Base-by-base conservation (phyloP, 1,139 yeast genomes). In the Sugiyamaella pinicola region DNA sequence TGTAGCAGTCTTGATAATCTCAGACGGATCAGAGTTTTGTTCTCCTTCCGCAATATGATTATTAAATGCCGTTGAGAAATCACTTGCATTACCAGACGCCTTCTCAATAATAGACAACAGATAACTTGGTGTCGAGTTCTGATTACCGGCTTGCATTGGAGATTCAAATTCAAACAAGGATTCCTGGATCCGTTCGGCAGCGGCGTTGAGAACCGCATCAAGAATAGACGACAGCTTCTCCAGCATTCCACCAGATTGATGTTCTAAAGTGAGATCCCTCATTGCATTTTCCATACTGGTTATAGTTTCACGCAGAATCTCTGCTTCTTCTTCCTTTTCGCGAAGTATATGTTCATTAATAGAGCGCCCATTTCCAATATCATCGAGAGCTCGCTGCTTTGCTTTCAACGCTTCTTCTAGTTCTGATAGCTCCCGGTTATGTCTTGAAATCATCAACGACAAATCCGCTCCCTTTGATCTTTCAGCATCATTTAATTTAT, bases 111-210 rank as follows among this genome's bases (percentile, higher is more conserved):
- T 74, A 0, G 95, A 84, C 42, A 84, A 74, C 37, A 87, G 71
- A 64, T 82, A 85, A 62, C 81, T 85, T 1, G 96, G 89, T 0
- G 95, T 81, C 1, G 95, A 78, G 65, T 84, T 83, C 61, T 84
- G 82, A 64, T 87, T 87, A 53, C 95, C 95, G 15, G 93, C 89
- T 68, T 86, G 93, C 79, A 86, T 80, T 19, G 95, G 86, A 2
- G 93, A 84, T 52, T 82, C 84, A 56, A 88, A 74, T 62, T 85
- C 91, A 64, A 81, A 85, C 48, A 85, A 74, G 0, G 88, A 74
- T 58, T 87, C 90, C 68, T 88, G 95, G 49, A 88, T 77, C 51
- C 90, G 76, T 57, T 82, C 83, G 31, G 86, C 81, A 47, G 87
- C 89, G 60, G 87, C 81, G 35, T 74, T 76, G 59, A 90, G 75